Percentiles rank a stretch among this genome's conserved stretches.
phyloP scores from a whole-genome alignment of 768 basidiomycete genomes.

The Panellus pusillus region DNA sequence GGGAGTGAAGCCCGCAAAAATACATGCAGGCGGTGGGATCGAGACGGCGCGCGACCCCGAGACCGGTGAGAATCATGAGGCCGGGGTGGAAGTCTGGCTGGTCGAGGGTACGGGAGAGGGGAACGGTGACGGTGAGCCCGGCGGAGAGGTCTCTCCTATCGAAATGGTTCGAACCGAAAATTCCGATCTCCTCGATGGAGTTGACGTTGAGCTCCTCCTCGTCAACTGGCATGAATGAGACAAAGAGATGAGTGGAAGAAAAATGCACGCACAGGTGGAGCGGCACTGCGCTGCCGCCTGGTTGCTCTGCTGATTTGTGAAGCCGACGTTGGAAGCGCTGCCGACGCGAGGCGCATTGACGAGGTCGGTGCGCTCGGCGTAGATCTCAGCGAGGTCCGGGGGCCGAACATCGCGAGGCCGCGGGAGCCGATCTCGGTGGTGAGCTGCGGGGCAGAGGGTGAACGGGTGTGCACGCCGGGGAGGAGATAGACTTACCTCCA shows the following conservation, averaged over 20 bases:
- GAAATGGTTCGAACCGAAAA: neutral
- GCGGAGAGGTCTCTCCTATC: neutral
- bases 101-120: neutral
- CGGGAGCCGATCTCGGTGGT: neutral
- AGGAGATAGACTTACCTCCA: neutral
- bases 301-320: neutral
- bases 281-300: neutral
- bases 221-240: neutral
- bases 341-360: neutral
- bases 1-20: too few species aligned
- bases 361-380: neutral
- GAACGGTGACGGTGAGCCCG: neutral
- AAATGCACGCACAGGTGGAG: neutral
- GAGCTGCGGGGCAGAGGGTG: neutral
- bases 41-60: too few species aligned
- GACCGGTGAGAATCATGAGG: too few species aligned
- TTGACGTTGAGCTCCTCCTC: neutral
- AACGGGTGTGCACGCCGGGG: neutral
- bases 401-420: neutral
- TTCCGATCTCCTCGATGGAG: neutral
- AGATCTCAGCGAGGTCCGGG: neutral
- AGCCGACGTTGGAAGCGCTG: neutral
- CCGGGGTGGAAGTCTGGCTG: too few species aligned
- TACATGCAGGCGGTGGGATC: too few species aligned
- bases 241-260: neutral